These are phyloP conservation scores for Furcasterigmium sp. DNA, from an alignment of 2,329 filamentous ascomycete species.

Conservation along the genomic window DNA sequence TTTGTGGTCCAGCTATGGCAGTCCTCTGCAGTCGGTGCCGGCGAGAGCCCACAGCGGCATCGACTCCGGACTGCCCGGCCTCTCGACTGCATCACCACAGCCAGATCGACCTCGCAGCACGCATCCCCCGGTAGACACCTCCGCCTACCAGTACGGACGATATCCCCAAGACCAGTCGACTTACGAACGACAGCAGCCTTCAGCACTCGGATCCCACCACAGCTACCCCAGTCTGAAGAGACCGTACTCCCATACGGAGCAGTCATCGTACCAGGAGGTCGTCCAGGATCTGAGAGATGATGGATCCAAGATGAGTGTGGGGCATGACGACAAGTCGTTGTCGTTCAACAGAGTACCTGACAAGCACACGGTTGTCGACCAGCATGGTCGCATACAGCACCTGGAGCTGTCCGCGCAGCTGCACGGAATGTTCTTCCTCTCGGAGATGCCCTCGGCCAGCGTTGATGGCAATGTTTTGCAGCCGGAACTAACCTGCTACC, in stretches of 20 bases:
- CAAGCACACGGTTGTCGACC: constrained; percentile 56
- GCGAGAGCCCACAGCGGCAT: constrained; percentile 45
- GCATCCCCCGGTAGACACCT: constrained; percentile 43
- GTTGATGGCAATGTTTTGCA: constrained; percentile 55
- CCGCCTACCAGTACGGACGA: constrained; percentile 45
- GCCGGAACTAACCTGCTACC: constrained; percentile 90
- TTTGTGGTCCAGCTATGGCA: constrained; percentile 54
- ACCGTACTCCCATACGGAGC: constrained; percentile 50
- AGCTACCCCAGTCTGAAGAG: constrained; percentile 52
- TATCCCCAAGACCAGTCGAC: constrained; percentile 51
- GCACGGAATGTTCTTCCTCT: constrained; percentile 85
- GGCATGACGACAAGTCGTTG: constrained; percentile 56
- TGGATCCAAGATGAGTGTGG: constrained; percentile 49
- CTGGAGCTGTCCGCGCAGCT: constrained; percentile 67
- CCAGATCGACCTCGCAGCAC: constrained; percentile 45
- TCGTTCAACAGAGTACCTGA: constrained; percentile 53
- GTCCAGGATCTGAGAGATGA: constrained; percentile 57
- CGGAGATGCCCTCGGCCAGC: constrained; percentile 65
- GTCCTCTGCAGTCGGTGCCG: constrained; percentile 44
- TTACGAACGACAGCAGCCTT: constrained; percentile 45
- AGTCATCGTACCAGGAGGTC: constrained; percentile 54
- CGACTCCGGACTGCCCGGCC: constrained; percentile 42
- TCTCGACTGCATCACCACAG: constrained; percentile 40
- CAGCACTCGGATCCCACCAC: constrained; percentile 42
- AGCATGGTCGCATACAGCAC: constrained; percentile 54